Evolutionary conservation across 176 grass and related monocot species (phyloP).

Genomic region (Carex scoparia): DNA sequence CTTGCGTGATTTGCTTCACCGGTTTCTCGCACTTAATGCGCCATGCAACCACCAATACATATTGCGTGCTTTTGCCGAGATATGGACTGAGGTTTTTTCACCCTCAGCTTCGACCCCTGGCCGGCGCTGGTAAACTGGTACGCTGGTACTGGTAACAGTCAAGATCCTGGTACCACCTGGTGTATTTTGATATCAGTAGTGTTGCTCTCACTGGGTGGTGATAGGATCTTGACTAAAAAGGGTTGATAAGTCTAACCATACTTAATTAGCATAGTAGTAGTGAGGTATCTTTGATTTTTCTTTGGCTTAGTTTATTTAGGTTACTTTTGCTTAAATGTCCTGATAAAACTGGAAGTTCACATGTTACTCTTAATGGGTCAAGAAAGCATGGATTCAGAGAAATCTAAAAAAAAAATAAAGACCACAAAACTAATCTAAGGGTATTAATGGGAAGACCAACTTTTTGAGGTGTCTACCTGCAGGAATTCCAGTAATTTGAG

Average conservation of each 20-base stretch:
- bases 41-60: conserved; percentile 88
- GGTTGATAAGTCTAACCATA: conserved; percentile 7
- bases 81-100: conserved; percentile 50
- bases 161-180: conserved; percentile 88
- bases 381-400: background rate
- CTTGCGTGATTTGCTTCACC: conserved; percentile 66
- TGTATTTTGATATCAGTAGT: conserved; percentile 13
- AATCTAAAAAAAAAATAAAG: background rate
- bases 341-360: conserved; percentile 7
- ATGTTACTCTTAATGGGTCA: background rate
- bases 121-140: background rate
- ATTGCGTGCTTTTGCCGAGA: conserved; percentile 86
- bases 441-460: conserved; percentile 4
- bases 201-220: conserved; percentile 36
- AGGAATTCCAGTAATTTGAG: conserved; percentile 7
- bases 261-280: conserved; percentile 2
- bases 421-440: background rate
- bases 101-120: background rate
- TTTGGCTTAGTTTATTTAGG: background rate
- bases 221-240: conserved; percentile 36
- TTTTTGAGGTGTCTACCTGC: conserved; percentile 12
- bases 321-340: conserved; percentile 7
- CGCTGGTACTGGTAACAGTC: conserved; percentile 1
- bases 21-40: conserved; percentile 83
- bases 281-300: background rate